These are phyloP conservation scores for Plicaturopsis crispa DNA, from an alignment of 768 basidiomycete species.

Conservation along the genomic window DNA sequence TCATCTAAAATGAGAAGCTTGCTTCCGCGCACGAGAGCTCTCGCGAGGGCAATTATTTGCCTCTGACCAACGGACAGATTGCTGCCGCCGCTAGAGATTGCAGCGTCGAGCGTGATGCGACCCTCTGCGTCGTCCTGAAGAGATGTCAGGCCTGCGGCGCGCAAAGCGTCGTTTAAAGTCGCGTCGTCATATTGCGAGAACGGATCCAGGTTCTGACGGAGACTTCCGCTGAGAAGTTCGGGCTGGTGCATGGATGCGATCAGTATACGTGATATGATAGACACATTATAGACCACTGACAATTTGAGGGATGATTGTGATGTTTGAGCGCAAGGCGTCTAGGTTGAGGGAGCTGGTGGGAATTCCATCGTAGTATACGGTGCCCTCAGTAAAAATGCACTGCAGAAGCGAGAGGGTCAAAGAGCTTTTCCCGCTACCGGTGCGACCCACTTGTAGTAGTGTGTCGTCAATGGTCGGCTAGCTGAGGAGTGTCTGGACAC, in stretches of 20 bases:
- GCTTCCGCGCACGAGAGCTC: slow-evolving; percentile 49
- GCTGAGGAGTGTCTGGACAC: slow-evolving; percentile 6
- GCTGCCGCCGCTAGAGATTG: slow-evolving; percentile 33
- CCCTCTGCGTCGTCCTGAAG: slow-evolving; percentile 26
- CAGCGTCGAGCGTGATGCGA: slow-evolving; percentile 35
- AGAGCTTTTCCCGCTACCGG: slow-evolving; percentile 51
- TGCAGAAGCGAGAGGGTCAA: slow-evolving; percentile 46
- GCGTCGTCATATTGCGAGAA: slow-evolving; percentile 49
- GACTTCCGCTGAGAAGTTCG: slow-evolving; percentile 45
- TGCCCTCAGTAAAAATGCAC: slow-evolving; percentile 45
- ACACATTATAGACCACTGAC: slow-evolving; percentile 21
- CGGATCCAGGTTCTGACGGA: slow-evolving; percentile 56
- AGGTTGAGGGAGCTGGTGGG: slow-evolving; percentile 40
- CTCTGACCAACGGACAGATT: slow-evolving; percentile 54
- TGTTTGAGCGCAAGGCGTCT: slow-evolving; percentile 40
- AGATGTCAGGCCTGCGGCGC: slow-evolving; percentile 37
- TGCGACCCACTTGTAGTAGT: slow-evolving; percentile 39
- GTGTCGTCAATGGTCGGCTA: neutral
- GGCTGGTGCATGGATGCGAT: slow-evolving; percentile 22
- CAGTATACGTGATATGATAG: neutral
- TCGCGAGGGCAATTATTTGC: slow-evolving; percentile 51
- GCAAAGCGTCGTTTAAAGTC: slow-evolving; percentile 38
- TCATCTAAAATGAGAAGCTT: slow-evolving; percentile 56
- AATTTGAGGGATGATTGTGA: slow-evolving; percentile 55
- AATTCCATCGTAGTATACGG: slow-evolving; percentile 43